These are phyloP conservation scores for Dichomitus squalens DNA, from an alignment of 1,284 basidiomycete species.

Conservation along the genomic window DNA sequence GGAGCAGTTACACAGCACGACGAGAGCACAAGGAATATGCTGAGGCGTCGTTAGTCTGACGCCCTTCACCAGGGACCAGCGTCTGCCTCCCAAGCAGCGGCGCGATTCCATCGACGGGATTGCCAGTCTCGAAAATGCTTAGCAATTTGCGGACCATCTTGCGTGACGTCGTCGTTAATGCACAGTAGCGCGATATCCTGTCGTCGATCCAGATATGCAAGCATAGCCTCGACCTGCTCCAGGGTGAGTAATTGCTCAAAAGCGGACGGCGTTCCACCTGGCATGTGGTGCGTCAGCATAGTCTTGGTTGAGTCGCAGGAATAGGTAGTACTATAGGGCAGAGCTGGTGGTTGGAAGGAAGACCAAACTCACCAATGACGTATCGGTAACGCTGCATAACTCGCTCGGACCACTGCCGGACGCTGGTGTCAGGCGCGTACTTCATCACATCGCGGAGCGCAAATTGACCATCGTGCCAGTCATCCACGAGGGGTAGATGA, in stretches of 20 bases:
- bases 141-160: conserved; percentile 24
- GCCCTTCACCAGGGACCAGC: no score
- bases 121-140: conserved; percentile 26
- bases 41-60: no score
- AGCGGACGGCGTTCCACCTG: conserved; percentile 27
- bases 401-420: conserved; percentile 42
- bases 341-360: no score
- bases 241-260: conserved; percentile 28
- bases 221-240: conserved; percentile 15
- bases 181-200: conserved; percentile 30
- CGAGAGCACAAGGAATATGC: no score
- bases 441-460: conserved; percentile 40
- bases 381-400: conserved; percentile 48
- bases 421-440: conserved; percentile 33
- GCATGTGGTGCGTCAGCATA: not conserved
- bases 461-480: conserved; percentile 41
- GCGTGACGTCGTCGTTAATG: conserved; percentile 32
- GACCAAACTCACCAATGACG: conserved; percentile 36
- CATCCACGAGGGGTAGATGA: conserved; percentile 44
- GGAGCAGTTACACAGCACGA: no score
- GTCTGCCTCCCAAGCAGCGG: conserved; percentile 30
- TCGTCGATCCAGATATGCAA: conserved; percentile 10
- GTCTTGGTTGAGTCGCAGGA: no score
- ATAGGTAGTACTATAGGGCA: no score
- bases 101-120: conserved; percentile 22